A percentile compares a stretch with the other conserved stretches of the same genome.
Evolutionary conservation across 352 stramenopile genomes (phyloP).

Genomic region (Phytophthora pini): DNA sequence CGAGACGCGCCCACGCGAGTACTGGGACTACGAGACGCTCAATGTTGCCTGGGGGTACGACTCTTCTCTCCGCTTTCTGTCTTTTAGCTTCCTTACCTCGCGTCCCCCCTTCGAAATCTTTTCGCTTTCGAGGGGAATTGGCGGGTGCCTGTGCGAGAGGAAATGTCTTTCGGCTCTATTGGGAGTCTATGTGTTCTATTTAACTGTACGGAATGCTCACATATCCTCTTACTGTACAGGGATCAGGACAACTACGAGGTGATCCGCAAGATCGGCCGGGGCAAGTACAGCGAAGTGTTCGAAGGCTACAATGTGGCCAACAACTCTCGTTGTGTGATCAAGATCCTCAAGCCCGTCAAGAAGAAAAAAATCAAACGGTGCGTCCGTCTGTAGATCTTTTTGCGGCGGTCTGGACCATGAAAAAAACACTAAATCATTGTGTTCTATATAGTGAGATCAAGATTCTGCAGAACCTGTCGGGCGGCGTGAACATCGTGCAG

Average conservation of each 20-base stretch:
- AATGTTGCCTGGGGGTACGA: constrained; percentile 95
- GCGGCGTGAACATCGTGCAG: constrained; percentile 99
- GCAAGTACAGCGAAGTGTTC: constrained; percentile 99
- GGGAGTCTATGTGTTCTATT: not conserved
- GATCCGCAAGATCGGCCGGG: constrained; percentile 98
- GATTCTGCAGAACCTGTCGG: constrained; percentile 99
- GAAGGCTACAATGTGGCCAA: constrained; percentile 97
- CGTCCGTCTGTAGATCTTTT: constrained; percentile 2
- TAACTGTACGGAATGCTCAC: constrained; percentile 19
- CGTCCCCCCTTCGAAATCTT: constrained; percentile 29
- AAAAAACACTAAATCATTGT: constrained; percentile 22
- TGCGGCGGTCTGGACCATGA: not conserved
- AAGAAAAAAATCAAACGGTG: constrained; percentile 99
- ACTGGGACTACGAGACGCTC: constrained; percentile 99
- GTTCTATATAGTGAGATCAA: constrained; percentile 94
- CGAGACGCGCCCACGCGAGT: constrained; percentile 96
- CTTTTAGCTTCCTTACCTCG: not conserved
- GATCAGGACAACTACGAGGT: constrained; percentile 99
- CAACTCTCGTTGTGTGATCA: constrained; percentile 99
- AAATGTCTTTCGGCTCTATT: not conserved
- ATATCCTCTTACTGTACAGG: constrained; percentile 41
- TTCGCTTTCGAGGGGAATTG: constrained; percentile 14
- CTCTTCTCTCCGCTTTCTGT: not conserved
- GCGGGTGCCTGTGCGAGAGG: not conserved
- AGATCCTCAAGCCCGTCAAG: constrained; percentile 99